Conservation (phyloP, 345 rosid genomes). For the Melaleuca alternifolia region DNA sequence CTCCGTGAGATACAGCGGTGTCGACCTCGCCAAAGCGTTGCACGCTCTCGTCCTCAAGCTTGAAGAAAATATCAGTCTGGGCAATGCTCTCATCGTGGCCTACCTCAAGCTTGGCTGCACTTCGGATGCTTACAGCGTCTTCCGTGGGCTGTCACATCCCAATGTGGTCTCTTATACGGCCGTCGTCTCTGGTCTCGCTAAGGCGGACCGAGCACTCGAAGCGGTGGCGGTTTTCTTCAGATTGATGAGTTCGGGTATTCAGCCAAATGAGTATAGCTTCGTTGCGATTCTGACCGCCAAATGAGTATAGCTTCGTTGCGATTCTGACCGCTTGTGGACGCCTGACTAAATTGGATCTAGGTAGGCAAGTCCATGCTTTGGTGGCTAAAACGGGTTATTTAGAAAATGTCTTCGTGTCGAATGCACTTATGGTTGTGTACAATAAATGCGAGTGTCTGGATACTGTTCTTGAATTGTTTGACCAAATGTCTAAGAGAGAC, state of each 20-base stretch:
- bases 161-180: constrained; percentile 57
- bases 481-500: constrained; percentile 56
- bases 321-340: constrained; percentile 43
- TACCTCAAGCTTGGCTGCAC: constrained; percentile 54
- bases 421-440: constrained; percentile 59
- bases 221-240: constrained; percentile 44
- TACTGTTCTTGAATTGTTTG: constrained; percentile 39
- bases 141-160: constrained; percentile 34
- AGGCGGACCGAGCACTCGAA: constrained; percentile 25
- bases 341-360: constrained; percentile 24
- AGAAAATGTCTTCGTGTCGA: constrained; percentile 40
- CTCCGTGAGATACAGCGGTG: constrained; percentile 7
- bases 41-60: constrained; percentile 56
- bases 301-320: constrained; percentile 38
- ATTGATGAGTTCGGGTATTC: constrained; percentile 43
- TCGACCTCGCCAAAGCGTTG: constrained; percentile 39
- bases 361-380: constrained; percentile 42
- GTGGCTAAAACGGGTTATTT: constrained; percentile 22
- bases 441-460: constrained; percentile 22
- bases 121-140: constrained; percentile 36
- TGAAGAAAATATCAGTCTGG: constrained; percentile 24
- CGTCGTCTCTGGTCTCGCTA: constrained; percentile 49
- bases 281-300: constrained; percentile 48
- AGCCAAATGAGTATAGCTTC: constrained; percentile 38
- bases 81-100: constrained; percentile 41